Percentiles rank a stretch among this genome's conserved stretches.
phyloP scores from a whole-genome alignment of 352 stramenopile species.

The Phytophthora pseudosyringae region DNA sequence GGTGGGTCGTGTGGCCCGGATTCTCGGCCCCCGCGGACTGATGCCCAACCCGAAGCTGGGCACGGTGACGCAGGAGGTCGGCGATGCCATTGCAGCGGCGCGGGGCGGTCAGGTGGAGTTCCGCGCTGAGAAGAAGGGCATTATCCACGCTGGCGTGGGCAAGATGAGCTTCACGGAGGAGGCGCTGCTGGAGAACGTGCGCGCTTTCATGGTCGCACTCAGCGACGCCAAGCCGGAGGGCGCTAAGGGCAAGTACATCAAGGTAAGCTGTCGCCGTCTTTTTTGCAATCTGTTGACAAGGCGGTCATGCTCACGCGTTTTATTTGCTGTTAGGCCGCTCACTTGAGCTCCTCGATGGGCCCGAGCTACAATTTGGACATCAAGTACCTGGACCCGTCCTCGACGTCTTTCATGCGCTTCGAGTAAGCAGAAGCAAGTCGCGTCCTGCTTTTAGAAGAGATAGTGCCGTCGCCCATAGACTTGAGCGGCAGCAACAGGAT shows the following conservation, averaged over 20 bases:
- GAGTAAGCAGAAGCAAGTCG: constrained; percentile 47
- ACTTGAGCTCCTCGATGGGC: constrained; percentile 90
- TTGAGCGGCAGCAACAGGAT: constrained; percentile 25
- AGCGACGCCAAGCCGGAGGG: constrained; percentile 92
- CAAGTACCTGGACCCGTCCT: constrained; percentile 86
- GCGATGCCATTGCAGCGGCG: constrained; percentile 79
- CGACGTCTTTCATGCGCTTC: constrained; percentile 88
- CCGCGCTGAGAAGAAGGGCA: constrained; percentile 91
- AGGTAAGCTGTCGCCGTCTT: constrained; percentile 33
- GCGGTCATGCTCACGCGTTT: constrained; percentile 10
- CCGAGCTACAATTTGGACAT: constrained; percentile 77
- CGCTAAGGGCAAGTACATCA: constrained; percentile 95
- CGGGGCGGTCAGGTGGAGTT: constrained; percentile 90
- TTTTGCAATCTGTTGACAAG: not conserved
- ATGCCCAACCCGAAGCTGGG: constrained; percentile 99
- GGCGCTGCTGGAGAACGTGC: constrained; percentile 92
- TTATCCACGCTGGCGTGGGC: constrained; percentile 89
- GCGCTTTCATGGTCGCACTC: constrained; percentile 92
- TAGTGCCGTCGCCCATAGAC: constrained; percentile 20
- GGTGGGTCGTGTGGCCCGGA: constrained; percentile 92
- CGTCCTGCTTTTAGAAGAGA: constrained; percentile 33
- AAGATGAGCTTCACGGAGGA: constrained; percentile 92
- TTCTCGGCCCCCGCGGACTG: constrained; percentile 95
- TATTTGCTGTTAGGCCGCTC: constrained; percentile 48
- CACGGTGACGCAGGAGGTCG: constrained; percentile 94